These are phyloP conservation scores for Neostapfia colusana DNA, from an alignment of 176 grass and related monocot genomes.

Conservation along the genomic window DNA sequence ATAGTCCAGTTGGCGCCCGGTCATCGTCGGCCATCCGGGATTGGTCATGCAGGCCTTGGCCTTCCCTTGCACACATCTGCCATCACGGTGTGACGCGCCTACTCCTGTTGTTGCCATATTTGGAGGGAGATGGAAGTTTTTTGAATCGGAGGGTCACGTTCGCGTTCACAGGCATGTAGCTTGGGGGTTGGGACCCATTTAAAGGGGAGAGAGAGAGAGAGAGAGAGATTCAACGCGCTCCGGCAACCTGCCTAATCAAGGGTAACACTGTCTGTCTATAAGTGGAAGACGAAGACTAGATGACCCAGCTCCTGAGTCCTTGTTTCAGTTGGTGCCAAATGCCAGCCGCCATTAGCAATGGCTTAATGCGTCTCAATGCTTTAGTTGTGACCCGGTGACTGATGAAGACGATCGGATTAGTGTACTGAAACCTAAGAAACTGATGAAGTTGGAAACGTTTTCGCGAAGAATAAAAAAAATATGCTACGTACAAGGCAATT, in stretches of 20 bases:
- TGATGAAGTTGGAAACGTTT: background rate
- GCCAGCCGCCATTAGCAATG: background rate
- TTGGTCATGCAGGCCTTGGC: background rate
- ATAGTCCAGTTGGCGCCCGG: slow-evolving; percentile 34
- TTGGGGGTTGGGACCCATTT: background rate
- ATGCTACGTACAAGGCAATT: too few relatives aligned
- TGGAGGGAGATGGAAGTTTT: slow-evolving; percentile 53
- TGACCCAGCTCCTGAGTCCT: background rate
- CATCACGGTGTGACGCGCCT: background rate
- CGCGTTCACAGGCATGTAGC: slow-evolving; percentile 1
- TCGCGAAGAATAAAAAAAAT: background rate
- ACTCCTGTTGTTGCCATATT: slow-evolving; percentile 12
- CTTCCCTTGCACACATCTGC: background rate
- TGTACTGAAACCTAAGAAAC: background rate
- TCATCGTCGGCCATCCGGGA: slow-evolving; percentile 23
- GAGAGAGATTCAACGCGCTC: background rate
- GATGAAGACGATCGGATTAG: background rate
- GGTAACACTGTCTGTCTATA: background rate
- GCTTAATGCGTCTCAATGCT: background rate
- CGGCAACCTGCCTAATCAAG: background rate
- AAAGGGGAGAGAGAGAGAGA: too few relatives aligned
- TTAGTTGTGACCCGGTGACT: background rate
- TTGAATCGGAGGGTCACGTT: slow-evolving; percentile 14
- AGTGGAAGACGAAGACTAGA: background rate
- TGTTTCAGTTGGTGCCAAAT: background rate